A percentile compares a stretch with the other conserved stretches of the same genome.
phyloP scores from a whole-genome alignment of 1,284 basidiomycete genomes.

The Puccinia polysora region DNA sequence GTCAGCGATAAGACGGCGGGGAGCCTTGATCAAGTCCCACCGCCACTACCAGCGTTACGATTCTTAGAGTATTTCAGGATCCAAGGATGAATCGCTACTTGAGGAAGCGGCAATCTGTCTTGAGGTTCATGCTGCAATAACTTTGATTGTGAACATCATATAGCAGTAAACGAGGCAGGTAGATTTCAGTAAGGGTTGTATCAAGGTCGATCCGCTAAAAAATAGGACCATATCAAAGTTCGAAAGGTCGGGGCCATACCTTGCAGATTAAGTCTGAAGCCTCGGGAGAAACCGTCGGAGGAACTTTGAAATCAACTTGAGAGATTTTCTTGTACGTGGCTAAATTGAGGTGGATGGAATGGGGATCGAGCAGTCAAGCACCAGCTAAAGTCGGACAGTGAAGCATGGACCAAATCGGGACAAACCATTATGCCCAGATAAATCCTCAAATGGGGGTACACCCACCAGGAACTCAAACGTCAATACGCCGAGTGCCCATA shows the following conservation, averaged over 20 bases:
- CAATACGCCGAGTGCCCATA: slow-evolving; percentile 95
- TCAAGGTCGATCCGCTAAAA: no score
- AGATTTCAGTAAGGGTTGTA: no score
- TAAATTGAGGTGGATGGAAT: slow-evolving; percentile 49
- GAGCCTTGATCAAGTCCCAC: no score
- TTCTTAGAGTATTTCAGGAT: slow-evolving; percentile 67
- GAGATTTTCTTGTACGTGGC: slow-evolving; percentile 83
- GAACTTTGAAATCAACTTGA: slow-evolving; percentile 75
- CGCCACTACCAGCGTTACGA: slow-evolving; percentile 13
- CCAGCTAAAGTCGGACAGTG: neutral
- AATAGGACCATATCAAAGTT: no score
- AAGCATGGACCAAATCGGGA: neutral
- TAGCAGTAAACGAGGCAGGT: no score
- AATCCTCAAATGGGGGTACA: slow-evolving; percentile 87
- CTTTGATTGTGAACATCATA: slow-evolving; percentile 55
- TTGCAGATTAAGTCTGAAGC: slow-evolving; percentile 65
- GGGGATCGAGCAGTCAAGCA: slow-evolving; percentile 17
- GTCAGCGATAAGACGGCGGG: no score
- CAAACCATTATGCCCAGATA: slow-evolving; percentile 67
- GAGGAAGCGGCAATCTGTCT: slow-evolving; percentile 70
- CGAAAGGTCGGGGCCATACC: slow-evolving; percentile 54
- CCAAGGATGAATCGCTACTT: slow-evolving; percentile 88
- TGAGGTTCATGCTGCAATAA: slow-evolving; percentile 80
- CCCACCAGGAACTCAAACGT: slow-evolving; percentile 93
- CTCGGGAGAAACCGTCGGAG: slow-evolving; percentile 61